Evolutionary conservation across 1,284 basidiomycete genomes (phyloP).

Genomic region (Trametes hirsuta): DNA sequence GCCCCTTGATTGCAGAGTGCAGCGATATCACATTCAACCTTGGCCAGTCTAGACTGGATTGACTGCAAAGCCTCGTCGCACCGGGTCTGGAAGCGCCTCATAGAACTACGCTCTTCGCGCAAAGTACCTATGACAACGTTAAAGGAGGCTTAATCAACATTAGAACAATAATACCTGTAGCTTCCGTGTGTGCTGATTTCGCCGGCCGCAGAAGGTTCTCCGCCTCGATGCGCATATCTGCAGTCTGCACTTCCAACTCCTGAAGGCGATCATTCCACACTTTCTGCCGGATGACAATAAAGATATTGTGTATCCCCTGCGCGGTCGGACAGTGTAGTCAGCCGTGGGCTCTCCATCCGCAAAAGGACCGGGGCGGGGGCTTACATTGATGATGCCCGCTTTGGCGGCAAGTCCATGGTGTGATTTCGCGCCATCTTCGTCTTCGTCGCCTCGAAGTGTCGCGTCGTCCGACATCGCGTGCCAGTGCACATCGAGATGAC

Average conservation of each 20-base stretch:
- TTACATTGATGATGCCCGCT: conserved; percentile 87
- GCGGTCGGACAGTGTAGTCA: background rate
- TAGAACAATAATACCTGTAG: background rate
- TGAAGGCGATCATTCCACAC: background rate
- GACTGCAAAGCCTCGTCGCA: background rate
- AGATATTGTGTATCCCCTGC: conserved; percentile 86
- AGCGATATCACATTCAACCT: background rate
- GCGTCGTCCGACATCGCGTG: conserved; percentile 29
- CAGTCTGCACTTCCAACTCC: background rate
- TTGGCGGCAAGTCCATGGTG: conserved; percentile 48
- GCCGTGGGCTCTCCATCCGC: background rate
- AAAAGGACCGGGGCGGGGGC: conserved; percentile 30
- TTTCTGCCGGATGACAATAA: conserved; percentile 65
- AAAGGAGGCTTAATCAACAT: background rate
- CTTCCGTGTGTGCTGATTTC: background rate
- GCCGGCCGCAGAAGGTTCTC: background rate
- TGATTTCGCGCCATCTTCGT: conserved; percentile 5
- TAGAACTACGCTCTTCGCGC: background rate
- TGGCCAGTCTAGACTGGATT: background rate
- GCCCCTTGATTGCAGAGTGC: background rate
- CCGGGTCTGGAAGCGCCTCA: background rate
- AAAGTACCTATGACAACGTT: background rate
- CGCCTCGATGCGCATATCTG: background rate
- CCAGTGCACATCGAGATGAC: conserved; percentile 38
- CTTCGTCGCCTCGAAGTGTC: conserved; percentile 16